These are phyloP conservation scores for Linaria vulgaris DNA, from an alignment of 257 asterid species.

Conservation along the genomic window DNA sequence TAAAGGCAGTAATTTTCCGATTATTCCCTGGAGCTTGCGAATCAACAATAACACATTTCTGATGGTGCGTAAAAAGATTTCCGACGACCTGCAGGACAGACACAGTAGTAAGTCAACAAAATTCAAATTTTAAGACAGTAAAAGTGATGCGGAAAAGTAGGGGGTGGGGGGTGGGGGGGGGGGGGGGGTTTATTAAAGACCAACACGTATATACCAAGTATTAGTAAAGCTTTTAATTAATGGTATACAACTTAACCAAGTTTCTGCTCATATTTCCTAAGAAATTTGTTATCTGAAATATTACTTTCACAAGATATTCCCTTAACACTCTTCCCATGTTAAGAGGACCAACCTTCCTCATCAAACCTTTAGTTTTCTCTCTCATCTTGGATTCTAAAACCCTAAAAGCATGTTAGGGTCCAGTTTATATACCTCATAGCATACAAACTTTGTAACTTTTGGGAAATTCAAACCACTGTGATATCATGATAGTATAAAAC, in stretches of 20 bases:
- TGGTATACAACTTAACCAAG: constrained; percentile 5
- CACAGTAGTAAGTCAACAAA: constrained; percentile 26
- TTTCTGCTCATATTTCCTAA: not conserved
- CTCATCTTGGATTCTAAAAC: constrained; percentile 16
- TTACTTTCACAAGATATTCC: constrained; percentile 4
- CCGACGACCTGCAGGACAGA: constrained; percentile 74
- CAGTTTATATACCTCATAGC: constrained; percentile 3
- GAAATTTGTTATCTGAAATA: not conserved
- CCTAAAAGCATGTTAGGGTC: not conserved
- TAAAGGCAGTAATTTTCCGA: constrained; percentile 78
- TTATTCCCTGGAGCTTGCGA: constrained; percentile 80
- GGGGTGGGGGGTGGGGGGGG: too few relatives aligned
- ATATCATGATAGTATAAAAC: constrained; percentile 1
- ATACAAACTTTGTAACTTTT: not conserved
- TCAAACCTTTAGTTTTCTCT: not conserved
- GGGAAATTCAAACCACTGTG: not conserved
- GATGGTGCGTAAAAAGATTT: constrained; percentile 81
- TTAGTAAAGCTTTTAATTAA: constrained; percentile 5
- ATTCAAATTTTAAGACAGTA: constrained; percentile 11
- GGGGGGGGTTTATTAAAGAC: too few relatives aligned
- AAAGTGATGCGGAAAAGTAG: not conserved
- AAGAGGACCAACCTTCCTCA: constrained; percentile 8
- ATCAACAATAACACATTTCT: constrained; percentile 91
- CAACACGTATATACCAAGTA: not conserved
- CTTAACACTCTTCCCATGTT: not conserved